Evolutionary conservation across 169 alveolate species (phyloP).

Genomic region (Plasmodium inui): DNA sequence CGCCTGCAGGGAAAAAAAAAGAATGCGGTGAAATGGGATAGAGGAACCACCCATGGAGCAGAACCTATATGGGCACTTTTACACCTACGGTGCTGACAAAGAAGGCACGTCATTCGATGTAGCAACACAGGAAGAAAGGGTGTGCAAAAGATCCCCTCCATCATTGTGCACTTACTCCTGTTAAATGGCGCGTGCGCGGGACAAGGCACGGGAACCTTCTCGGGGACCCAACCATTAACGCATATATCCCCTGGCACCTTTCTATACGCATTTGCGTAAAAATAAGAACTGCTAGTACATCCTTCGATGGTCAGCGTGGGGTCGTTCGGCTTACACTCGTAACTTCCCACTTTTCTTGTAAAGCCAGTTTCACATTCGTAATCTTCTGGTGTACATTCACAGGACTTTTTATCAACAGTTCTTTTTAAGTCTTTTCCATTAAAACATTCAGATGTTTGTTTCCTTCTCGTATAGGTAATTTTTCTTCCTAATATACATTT

Average conservation of each 20-base stretch:
- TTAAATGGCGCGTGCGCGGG: conserved; percentile 91
- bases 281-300: conserved; percentile 83
- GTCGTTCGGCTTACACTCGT: conserved; percentile 87
- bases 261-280: conserved; percentile 93
- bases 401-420: conserved; percentile 89
- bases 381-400: conserved; percentile 97
- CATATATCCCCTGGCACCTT: conserved; percentile 98
- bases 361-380: conserved; percentile 98
- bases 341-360: conserved; percentile 89
- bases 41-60: background rate
- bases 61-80: background rate
- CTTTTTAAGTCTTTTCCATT: conserved; percentile 97
- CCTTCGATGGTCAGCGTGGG: conserved; percentile 81
- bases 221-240: conserved; percentile 96
- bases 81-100: background rate
- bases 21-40: background rate
- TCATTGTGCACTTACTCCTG: conserved; percentile 58
- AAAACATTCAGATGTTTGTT: conserved; percentile 96
- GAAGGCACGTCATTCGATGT: background rate
- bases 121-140: background rate
- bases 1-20: conserved; percentile 20
- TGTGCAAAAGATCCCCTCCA: background rate
- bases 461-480: conserved; percentile 95
- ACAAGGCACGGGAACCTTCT: conserved; percentile 92
- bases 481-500: conserved; percentile 94